Evolutionary conservation across 495 filamentous ascomycete species (phyloP).

Genomic region (Baudoinia panamericana): DNA sequence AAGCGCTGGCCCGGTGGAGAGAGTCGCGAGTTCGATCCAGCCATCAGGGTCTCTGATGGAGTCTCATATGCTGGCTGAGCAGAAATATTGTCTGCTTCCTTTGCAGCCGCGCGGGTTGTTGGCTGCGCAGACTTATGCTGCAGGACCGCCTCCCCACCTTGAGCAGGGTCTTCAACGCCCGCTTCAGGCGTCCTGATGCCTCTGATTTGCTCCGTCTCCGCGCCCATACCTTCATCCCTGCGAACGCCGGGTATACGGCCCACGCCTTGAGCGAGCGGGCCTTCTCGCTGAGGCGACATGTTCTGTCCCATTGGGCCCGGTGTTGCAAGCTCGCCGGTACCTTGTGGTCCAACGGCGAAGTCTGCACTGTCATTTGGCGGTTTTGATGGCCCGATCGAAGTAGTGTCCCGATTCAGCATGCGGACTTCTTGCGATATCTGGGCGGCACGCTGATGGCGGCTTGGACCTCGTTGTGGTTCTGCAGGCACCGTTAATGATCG

Average conservation of each 20-base stretch:
- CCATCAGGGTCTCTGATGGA: too few species aligned
- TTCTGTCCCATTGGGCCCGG: conserved; percentile 14
- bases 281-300: conserved; percentile 6
- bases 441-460: conserved; percentile 19
- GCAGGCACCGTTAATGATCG: background rate
- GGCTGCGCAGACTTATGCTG: background rate
- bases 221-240: background rate
- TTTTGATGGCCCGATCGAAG: conserved; percentile 2
- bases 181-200: conserved; percentile 2
- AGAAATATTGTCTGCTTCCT: too few species aligned
- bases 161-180: conserved; percentile 2
- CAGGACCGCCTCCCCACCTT: conserved; percentile 4
- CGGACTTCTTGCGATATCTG: conserved; percentile 20
- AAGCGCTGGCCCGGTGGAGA: background rate
- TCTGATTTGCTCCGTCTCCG: background rate
- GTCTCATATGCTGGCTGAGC: too few species aligned
- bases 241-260: background rate
- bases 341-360: background rate
- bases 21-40: too few species aligned
- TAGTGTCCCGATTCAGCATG: conserved; percentile 12
- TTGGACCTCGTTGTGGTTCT: conserved; percentile 17
- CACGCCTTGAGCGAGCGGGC: conserved; percentile 7
- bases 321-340: background rate
- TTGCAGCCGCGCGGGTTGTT: background rate
- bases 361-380: background rate